Conservation (phyloP, 140 eudicot species). For the Senecio squalidus region DNA sequence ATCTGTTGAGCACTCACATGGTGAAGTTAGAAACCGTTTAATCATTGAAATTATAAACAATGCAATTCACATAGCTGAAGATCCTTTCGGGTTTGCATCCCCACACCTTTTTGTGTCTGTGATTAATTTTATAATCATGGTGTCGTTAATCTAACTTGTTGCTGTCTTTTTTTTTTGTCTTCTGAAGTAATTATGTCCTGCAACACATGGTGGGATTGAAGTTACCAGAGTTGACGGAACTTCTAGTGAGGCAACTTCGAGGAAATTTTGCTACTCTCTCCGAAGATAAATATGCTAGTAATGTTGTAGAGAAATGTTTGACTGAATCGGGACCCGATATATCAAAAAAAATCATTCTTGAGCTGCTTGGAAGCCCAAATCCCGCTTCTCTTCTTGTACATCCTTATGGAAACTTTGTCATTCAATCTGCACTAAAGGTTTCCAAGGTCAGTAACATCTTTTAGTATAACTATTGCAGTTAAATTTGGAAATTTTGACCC, state of each 20-base stretch:
- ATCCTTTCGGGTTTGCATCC: slow-evolving; percentile 65
- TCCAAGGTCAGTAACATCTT: slow-evolving; percentile 36
- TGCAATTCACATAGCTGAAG: slow-evolving; percentile 56
- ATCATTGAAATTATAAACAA: slow-evolving; percentile 36
- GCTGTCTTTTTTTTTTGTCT: background rate
- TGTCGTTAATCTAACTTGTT: slow-evolving; percentile 5
- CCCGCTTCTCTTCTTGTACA: slow-evolving; percentile 41
- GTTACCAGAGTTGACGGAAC: slow-evolving; percentile 32
- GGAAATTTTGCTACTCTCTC: slow-evolving; percentile 45
- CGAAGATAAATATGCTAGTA: slow-evolving; percentile 61
- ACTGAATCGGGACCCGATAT: slow-evolving; percentile 29
- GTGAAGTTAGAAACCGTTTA: slow-evolving; percentile 34
- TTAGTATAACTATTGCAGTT: background rate
- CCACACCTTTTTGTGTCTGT: background rate
- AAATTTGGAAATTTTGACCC: no score
- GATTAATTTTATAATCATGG: background rate
- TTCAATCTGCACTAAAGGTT: slow-evolving; percentile 53
- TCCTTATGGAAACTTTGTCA: slow-evolving; percentile 75
- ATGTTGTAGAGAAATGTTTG: slow-evolving; percentile 67
- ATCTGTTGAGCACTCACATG: slow-evolving; percentile 43
- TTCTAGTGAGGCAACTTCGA: slow-evolving; percentile 41
- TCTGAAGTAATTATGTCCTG: slow-evolving; percentile 64
- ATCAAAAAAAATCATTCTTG: slow-evolving; percentile 39
- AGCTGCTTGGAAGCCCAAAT: slow-evolving; percentile 42
- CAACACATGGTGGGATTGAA: slow-evolving; percentile 58